Evolutionary conservation across 2,329 filamentous ascomycete genomes (phyloP).

Genomic region (Bipolaris zeicola): DNA sequence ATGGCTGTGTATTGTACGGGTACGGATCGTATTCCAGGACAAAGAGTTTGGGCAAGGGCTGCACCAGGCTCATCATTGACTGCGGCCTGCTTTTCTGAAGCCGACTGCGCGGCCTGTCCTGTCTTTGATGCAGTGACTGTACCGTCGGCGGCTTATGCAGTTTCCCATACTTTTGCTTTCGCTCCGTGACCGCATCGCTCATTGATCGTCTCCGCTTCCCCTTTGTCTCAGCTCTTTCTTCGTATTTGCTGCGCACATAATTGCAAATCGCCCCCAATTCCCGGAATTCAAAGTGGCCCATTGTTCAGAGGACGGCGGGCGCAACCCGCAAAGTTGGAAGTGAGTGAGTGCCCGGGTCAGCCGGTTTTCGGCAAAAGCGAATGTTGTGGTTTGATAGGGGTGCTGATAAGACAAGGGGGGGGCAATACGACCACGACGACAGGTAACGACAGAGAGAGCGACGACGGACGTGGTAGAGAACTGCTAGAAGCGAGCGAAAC

Average conservation of each 20-base stretch:
- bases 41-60: constrained; percentile 6
- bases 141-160: constrained; percentile 25
- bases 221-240: constrained; percentile 17
- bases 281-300: constrained; percentile 16
- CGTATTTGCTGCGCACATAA: constrained; percentile 17
- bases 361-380: constrained; percentile 6
- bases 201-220: constrained; percentile 11
- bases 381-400: constrained; percentile 1
- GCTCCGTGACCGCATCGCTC: constrained; percentile 12
- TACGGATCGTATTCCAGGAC: constrained; percentile 31
- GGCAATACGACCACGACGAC: not conserved
- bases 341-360: constrained; percentile 1
- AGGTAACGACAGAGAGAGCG: not conserved
- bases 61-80: not conserved
- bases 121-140: constrained; percentile 12
- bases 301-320: not conserved
- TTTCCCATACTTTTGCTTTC: constrained; percentile 16
- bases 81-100: constrained; percentile 17
- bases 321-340: not conserved
- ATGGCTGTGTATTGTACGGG: constrained; percentile 25
- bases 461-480: not conserved
- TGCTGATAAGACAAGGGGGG: constrained; percentile 1
- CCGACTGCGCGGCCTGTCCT: constrained; percentile 19
- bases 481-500: not conserved
- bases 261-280: constrained; percentile 18